phyloP scores from a whole-genome alignment of 2,329 filamentous ascomycete species.

The Emmonsia crescens region DNA sequence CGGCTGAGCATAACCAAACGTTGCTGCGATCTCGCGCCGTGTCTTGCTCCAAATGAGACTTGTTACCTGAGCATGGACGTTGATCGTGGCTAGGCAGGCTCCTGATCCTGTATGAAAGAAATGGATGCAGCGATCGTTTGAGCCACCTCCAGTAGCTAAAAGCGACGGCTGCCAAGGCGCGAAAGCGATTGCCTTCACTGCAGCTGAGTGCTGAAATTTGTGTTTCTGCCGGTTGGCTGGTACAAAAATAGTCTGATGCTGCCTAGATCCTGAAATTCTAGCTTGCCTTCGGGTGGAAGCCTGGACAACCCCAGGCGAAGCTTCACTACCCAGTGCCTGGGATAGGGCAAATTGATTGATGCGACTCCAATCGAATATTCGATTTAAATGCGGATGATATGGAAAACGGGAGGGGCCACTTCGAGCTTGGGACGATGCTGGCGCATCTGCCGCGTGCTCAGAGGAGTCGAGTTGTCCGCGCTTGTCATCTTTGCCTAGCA shows the following conservation, averaged over 20 bases:
- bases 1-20: constrained; percentile 86
- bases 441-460: background rate
- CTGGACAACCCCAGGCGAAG: too few relatives aligned
- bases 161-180: constrained; percentile 86
- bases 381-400: constrained; percentile 13
- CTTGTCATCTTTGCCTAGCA: constrained; percentile 31
- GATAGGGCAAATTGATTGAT: constrained; percentile 2
- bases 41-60: constrained; percentile 82
- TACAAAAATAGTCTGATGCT: constrained; percentile 38
- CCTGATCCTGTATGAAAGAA: constrained; percentile 86
- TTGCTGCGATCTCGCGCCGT: constrained; percentile 77
- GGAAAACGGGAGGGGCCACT: constrained; percentile 17
- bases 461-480: background rate
- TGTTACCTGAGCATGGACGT: constrained; percentile 87
- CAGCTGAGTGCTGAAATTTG: constrained; percentile 68
- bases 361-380: constrained; percentile 15
- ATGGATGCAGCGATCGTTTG: constrained; percentile 89
- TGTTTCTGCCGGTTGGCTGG: constrained; percentile 52
- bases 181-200: constrained; percentile 94
- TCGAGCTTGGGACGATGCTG: background rate
- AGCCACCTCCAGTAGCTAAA: constrained; percentile 82
- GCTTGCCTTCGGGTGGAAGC: background rate
- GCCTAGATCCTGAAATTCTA: background rate
- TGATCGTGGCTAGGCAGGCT: constrained; percentile 75
- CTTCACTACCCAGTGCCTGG: background rate